These are phyloP conservation scores for Pichia sp. DNA, from an alignment of 1,139 yeast species.

Conservation along the genomic window DNA sequence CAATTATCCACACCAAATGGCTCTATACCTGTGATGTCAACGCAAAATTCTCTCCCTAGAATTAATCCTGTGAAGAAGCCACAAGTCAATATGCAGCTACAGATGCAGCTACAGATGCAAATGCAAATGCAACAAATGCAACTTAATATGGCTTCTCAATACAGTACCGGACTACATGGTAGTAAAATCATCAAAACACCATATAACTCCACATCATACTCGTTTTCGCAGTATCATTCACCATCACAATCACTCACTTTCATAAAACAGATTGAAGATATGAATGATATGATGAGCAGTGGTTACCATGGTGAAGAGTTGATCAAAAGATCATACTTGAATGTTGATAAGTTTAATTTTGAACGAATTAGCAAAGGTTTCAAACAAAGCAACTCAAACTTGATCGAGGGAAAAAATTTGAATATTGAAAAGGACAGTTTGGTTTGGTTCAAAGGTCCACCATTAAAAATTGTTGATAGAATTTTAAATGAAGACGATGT, in stretches of 20 bases:
- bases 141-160: neutral
- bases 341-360: slow-evolving; percentile 17
- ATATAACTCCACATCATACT: slow-evolving; percentile 21
- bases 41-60: neutral
- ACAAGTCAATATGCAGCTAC: neutral
- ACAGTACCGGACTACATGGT: slow-evolving; percentile 1
- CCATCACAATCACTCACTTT: slow-evolving; percentile 23
- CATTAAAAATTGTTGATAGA: slow-evolving; percentile 48
- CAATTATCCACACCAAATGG: neutral
- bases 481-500: slow-evolving; percentile 25
- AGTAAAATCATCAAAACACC: slow-evolving; percentile 18
- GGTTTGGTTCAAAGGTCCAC: slow-evolving; percentile 80
- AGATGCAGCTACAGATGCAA: neutral
- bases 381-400: slow-evolving; percentile 4
- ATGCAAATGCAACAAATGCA: neutral
- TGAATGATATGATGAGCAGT: neutral
- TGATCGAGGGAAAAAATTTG: neutral
- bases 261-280: slow-evolving; percentile 16
- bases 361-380: slow-evolving; percentile 16
- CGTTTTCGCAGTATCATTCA: slow-evolving; percentile 24
- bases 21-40: neutral
- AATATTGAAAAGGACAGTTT: slow-evolving; percentile 24
- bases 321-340: slow-evolving; percentile 16
- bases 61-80: neutral
- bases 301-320: slow-evolving; percentile 12